Percentiles rank a stretch among this genome's conserved stretches.
Conservation (phyloP, 139 green algal genomes). For the Zygnema cylindricum region DNA sequence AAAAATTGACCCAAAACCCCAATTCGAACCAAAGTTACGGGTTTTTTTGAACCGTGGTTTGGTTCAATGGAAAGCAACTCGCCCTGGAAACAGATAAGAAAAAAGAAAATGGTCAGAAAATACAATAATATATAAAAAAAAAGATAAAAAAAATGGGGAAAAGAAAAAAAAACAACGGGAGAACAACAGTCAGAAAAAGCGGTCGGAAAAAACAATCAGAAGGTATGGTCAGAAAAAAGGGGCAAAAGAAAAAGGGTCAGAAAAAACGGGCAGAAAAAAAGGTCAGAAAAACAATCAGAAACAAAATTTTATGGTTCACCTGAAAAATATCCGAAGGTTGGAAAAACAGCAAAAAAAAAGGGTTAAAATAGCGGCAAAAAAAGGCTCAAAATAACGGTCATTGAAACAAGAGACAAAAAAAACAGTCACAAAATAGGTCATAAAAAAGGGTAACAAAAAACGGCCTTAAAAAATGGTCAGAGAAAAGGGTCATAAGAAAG, state of each 20-base stretch:
- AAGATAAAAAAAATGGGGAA: too few species aligned
- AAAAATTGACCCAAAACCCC: neutral
- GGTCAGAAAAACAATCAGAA: too few species aligned
- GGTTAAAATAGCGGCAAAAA: too few species aligned
- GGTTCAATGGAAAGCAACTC: too few species aligned
- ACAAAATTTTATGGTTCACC: too few species aligned
- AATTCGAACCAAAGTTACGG: neutral
- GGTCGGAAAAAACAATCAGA: neutral
- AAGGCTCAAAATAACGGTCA: too few species aligned
- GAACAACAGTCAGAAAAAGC: neutral
- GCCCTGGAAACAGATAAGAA: neutral
- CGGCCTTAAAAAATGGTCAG: neutral
- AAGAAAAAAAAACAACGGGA: neutral
- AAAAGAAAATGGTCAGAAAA: neutral
- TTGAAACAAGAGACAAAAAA: neutral
- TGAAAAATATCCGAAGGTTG: too few species aligned
- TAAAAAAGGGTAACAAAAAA: neutral
- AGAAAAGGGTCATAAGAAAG: neutral
- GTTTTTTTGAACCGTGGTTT: too few species aligned
- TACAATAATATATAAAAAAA: too few species aligned
- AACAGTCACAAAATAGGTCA: neutral
- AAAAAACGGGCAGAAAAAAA: neutral
- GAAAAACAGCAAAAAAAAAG: too few species aligned
- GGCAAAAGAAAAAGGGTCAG: neutral
- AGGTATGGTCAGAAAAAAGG: neutral